phyloP scores from a whole-genome alignment of 2,329 filamentous ascomycete genomes.

The Passalora sequoiae region DNA sequence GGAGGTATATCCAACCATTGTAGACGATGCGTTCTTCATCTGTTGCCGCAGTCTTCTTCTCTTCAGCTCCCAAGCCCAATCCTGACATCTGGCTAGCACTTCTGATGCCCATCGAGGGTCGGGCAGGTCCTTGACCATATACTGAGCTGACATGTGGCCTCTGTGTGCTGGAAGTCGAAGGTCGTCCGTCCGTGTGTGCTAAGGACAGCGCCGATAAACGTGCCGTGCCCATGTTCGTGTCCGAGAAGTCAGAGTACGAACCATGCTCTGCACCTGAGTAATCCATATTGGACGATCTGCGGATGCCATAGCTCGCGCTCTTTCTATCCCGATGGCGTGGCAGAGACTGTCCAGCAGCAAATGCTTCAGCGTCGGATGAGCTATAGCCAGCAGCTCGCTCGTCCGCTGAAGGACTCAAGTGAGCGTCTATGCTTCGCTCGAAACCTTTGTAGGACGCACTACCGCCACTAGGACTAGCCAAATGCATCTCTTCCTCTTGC shows the following conservation, averaged over 20 bases:
- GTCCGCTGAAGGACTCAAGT: slow-evolving; percentile 19
- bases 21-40: slow-evolving; percentile 87
- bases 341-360: slow-evolving; percentile 15
- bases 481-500: slow-evolving; percentile 76
- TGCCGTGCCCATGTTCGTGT: slow-evolving; percentile 28
- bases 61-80: slow-evolving; percentile 39
- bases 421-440: slow-evolving; percentile 31
- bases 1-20: slow-evolving; percentile 82
- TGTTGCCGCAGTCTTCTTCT: slow-evolving; percentile 10
- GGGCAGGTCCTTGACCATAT: slow-evolving; percentile 30
- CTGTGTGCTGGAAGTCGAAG: slow-evolving; percentile 32
- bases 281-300: slow-evolving; percentile 57
- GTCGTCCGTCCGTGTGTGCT: slow-evolving; percentile 27
- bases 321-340: slow-evolving; percentile 28
- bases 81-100: slow-evolving; percentile 62
- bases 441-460: slow-evolving; percentile 44
- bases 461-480: slow-evolving; percentile 60
- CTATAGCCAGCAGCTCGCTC: slow-evolving; percentile 36
- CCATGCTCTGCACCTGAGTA: slow-evolving; percentile 63
- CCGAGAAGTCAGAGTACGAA: slow-evolving; percentile 80
- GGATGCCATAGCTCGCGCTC: slow-evolving; percentile 34
- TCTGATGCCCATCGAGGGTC: slow-evolving; percentile 34
- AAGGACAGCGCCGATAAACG: slow-evolving; percentile 33
- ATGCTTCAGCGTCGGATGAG: slow-evolving; percentile 43
- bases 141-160: slow-evolving; percentile 18